Percentiles rank a stretch among this genome's conserved stretches.
Conservation (phyloP, 495 filamentous ascomycete species). For the Hypoxylon perforatum region DNA sequence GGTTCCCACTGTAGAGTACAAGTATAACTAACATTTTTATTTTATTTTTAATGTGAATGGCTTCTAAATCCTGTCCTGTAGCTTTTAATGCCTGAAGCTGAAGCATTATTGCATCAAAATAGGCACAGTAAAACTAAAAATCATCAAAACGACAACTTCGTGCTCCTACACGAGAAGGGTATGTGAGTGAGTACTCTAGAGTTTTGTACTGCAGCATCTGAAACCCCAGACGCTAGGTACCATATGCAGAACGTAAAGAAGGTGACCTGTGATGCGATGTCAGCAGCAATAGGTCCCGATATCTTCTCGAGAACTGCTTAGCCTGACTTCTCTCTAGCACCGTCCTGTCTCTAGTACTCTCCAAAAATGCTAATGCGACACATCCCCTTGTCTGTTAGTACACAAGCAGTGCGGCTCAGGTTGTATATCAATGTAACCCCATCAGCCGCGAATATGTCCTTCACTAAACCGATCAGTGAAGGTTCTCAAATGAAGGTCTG, state of each 20-base stretch:
- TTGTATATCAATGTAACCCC: background rate
- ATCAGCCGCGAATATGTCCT: background rate
- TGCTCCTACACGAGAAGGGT: too few relatives aligned
- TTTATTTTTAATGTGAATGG: too few relatives aligned
- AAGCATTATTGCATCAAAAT: too few relatives aligned
- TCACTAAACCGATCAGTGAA: background rate
- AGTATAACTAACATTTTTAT: too few relatives aligned
- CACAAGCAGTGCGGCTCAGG: background rate
- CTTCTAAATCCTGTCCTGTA: too few relatives aligned
- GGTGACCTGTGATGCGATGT: conserved; percentile 14
- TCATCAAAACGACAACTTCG: too few relatives aligned
- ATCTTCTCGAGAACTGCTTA: conserved; percentile 10
- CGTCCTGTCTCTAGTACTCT: conserved; percentile 1
- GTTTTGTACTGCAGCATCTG: too few relatives aligned
- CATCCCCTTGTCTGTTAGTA: background rate
- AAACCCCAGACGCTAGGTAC: too few relatives aligned
- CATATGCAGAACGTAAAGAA: background rate
- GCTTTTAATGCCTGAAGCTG: too few relatives aligned
- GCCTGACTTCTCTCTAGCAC: conserved; percentile 19
- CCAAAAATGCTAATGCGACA: background rate
- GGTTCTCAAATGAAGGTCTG: background rate
- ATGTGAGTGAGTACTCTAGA: too few relatives aligned
- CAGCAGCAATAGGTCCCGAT: conserved; percentile 11
- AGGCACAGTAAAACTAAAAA: too few relatives aligned
- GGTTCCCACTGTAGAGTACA: too few relatives aligned